A percentile compares a stretch with the other conserved stretches of the same genome.
Evolutionary conservation across 1,284 basidiomycete genomes (phyloP).

Genomic region (Clitocybe nebularis): DNA sequence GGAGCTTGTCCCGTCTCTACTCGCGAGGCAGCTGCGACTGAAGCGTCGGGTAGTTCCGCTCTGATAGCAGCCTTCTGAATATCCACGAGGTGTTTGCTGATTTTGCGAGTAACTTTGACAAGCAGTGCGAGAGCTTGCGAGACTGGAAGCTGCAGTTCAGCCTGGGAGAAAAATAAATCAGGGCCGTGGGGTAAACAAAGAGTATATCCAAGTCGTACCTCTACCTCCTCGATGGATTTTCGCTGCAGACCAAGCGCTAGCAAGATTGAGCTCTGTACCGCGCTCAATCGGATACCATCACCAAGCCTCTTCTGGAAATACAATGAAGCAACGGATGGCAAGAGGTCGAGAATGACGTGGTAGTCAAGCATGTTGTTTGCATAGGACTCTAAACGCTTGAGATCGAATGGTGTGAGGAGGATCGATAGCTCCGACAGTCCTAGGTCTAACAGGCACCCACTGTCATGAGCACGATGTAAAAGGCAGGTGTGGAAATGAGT

Average conservation of each 20-base stretch:
- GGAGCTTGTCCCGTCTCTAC: conserved; percentile 14
- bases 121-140: conserved; percentile 90
- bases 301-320: conserved; percentile 80
- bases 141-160: conserved; percentile 79
- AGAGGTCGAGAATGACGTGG: conserved; percentile 90
- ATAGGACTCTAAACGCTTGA: conserved; percentile 95
- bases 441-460: conserved; percentile 50
- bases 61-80: conserved; percentile 80
- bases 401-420: conserved; percentile 87
- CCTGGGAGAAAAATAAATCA: conserved; percentile 35
- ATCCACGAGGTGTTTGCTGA: conserved; percentile 76
- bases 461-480: not conserved
- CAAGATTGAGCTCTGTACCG: conserved; percentile 86
- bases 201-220: conserved; percentile 42
- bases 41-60: conserved; percentile 30
- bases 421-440: conserved; percentile 68
- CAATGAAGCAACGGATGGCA: conserved; percentile 76
- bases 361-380: conserved; percentile 96
- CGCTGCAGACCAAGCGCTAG: conserved; percentile 89
- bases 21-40: conserved; percentile 34
- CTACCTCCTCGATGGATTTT: conserved; percentile 88
- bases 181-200: too few relatives aligned
- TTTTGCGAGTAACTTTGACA: conserved; percentile 86
- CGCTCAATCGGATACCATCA: conserved; percentile 63
- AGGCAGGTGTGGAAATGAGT: not conserved